Evolutionary conservation across 208 protist species (phyloP), one percentile per base, ranked within the genome.

Genomic region (Leishmania martiniquensis): DNA sequence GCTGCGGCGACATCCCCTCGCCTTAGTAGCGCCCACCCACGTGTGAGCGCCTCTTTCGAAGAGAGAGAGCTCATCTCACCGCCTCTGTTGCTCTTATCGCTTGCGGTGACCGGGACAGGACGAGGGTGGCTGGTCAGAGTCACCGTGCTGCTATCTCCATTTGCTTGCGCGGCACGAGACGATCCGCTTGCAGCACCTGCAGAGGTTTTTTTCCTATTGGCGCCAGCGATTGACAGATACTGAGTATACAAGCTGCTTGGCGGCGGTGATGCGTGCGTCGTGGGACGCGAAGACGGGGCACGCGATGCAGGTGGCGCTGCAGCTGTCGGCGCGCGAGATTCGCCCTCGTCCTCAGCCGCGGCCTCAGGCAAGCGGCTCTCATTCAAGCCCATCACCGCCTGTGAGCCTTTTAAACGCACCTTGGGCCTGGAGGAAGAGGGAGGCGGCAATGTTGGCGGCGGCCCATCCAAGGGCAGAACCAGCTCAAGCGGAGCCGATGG

Each of bases 1-100:
- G 91, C 91, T 4, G 80, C 87, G 2, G 84, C 84, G 29, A 75
- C 66, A 77, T 93, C 88, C 20, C 89, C 89, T 34, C 90, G 82
- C 22, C 86, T 81, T 57, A 90, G 86, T 25, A 92, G 72, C 5
- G 82, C 55, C 91, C 91, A 95, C 3, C 91, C 91, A 10, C 80
- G 71, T 47, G 91, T 91, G 34, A 93, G 85, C 10, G 67, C 70
- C 71, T 87, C 80, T 60, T 87, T 87, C 6, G 71, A 71, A 20
- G 80, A 75, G n/a, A 68, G 67, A 13, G 49, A 42, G 5, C 57
- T n/a, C 37, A 77, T 71, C 29, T 39, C 34, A 1, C 45, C 69
- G 20, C 76, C n/a, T 37, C 22, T 59, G 51, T 87, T 67, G 32
- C 60, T 65, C 55, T 47, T 67, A 4, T 76, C 55, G 25, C 34